These are phyloP conservation scores for Phyllosticta citriasiana DNA, from an alignment of 2,329 filamentous ascomycete species.

Conservation along the genomic window DNA sequence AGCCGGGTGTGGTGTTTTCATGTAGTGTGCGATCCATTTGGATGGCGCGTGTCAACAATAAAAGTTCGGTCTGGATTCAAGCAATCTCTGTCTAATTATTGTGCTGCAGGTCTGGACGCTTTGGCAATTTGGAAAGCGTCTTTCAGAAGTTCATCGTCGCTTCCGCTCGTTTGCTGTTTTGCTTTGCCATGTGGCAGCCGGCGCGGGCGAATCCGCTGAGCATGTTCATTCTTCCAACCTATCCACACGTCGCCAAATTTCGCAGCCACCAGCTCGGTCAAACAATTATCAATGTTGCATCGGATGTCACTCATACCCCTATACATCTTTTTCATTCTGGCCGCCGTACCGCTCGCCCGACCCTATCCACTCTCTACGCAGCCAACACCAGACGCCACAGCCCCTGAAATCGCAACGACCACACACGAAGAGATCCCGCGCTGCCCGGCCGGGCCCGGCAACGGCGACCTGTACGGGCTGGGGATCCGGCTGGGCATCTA, in stretches of 20 bases:
- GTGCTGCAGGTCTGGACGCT: too few relatives aligned
- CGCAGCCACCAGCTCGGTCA: background rate
- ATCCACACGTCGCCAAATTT: background rate
- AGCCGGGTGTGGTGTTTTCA: background rate
- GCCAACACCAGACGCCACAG: too few relatives aligned
- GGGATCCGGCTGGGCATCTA: conserved; percentile 25
- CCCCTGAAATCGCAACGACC: too few relatives aligned
- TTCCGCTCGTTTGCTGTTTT: too few relatives aligned
- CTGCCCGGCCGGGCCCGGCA: conserved; percentile 15
- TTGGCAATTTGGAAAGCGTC: too few relatives aligned
- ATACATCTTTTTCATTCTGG: background rate
- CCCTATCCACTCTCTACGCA: background rate
- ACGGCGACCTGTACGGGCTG: conserved; percentile 23
- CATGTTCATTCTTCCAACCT: background rate
- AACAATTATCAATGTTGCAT: background rate
- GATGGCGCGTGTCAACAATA: background rate
- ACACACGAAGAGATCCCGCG: background rate
- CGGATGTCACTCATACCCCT: background rate
- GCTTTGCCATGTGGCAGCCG: background rate
- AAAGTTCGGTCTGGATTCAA: too few relatives aligned
- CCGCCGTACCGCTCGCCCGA: background rate
- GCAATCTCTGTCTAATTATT: too few relatives aligned
- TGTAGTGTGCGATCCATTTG: background rate
- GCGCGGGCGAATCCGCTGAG: too few relatives aligned
- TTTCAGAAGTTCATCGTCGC: too few relatives aligned